phyloP scores from a whole-genome alignment of 1,284 basidiomycete species.

The Earliella scabrosa region DNA sequence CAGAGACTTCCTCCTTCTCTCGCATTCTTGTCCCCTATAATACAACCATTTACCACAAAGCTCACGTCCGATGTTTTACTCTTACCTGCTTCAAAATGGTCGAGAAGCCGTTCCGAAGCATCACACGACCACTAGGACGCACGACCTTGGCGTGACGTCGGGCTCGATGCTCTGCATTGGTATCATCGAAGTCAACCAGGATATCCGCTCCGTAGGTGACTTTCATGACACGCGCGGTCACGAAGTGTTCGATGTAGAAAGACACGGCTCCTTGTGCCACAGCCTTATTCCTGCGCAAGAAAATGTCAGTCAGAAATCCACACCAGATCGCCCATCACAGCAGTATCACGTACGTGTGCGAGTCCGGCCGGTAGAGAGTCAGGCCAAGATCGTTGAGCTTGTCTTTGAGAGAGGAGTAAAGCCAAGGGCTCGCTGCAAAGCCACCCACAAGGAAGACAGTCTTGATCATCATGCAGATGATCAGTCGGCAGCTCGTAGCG shows the following conservation, averaged over 20 bases:
- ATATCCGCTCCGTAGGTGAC: conserved; percentile 40
- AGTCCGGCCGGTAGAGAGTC: conserved; percentile 47
- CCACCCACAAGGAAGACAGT: conserved; percentile 44
- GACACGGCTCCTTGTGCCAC: conserved; percentile 42
- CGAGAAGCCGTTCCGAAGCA: conserved; percentile 37
- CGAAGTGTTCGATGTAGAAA: conserved; percentile 41
- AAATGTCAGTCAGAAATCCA: not conserved
- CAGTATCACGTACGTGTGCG: conserved; percentile 44
- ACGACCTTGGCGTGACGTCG: conserved; percentile 29
- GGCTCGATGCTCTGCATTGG: conserved; percentile 36
- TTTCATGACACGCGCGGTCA: conserved; percentile 38
- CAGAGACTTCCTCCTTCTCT: conserved; percentile 45
- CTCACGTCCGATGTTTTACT: no score
- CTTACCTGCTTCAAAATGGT: conserved; percentile 39
- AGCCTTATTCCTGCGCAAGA: conserved; percentile 30
- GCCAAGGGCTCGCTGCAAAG: conserved; percentile 44
- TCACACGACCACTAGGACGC: conserved; percentile 36
- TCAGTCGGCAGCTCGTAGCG: no score
- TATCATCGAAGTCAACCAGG: conserved; percentile 30
- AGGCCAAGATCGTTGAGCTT: conserved; percentile 35
- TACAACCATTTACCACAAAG: no score
- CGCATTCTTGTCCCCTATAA: conserved; percentile 41
- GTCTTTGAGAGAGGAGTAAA: conserved; percentile 34
- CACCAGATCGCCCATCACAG: no score
- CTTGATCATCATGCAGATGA: conserved; percentile 23